A percentile compares a stretch with the other conserved stretches of the same genome.
phyloP scores from a whole-genome alignment of 1,284 basidiomycete species.

The Thelephora terrestris region DNA sequence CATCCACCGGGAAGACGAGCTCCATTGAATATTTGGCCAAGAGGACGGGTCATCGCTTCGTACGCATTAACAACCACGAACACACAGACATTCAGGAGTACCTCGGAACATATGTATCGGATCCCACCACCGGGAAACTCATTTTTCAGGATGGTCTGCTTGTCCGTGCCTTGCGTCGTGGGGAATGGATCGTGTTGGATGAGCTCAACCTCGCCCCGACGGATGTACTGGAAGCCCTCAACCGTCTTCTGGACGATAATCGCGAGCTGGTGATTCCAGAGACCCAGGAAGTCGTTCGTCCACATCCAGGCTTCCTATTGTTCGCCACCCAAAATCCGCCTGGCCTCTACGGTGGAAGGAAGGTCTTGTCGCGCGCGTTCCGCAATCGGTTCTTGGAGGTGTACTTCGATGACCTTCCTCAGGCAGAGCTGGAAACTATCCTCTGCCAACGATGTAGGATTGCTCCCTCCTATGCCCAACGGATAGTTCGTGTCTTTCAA shows the following conservation, averaged over 20 bases:
- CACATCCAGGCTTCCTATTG: slow-evolving; percentile 95
- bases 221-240: slow-evolving; percentile 95
- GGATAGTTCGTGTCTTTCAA: slow-evolving; percentile 87
- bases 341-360: slow-evolving; percentile 94
- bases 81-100: slow-evolving; percentile 99
- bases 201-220: slow-evolving; percentile 97
- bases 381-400: slow-evolving; percentile 98
- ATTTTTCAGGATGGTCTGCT: slow-evolving; percentile 92
- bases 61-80: slow-evolving; percentile 99
- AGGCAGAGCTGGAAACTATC: slow-evolving; percentile 89
- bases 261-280: slow-evolving; percentile 94
- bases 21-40: slow-evolving; percentile 94
- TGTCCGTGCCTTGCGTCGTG: slow-evolving; percentile 84
- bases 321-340: slow-evolving; percentile 99
- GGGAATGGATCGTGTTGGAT: slow-evolving; percentile 98
- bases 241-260: slow-evolving; percentile 95
- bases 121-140: slow-evolving; percentile 85
- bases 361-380: slow-evolving; percentile 92
- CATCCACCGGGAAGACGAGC: slow-evolving; percentile 96
- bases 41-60: slow-evolving; percentile 90
- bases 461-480: slow-evolving; percentile 85
- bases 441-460: slow-evolving; percentile 83
- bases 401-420: slow-evolving; percentile 96
- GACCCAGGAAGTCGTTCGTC: slow-evolving; percentile 89
- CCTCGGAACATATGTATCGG: slow-evolving; percentile 93